A percentile compares a stretch with the other conserved stretches of the same genome.
Evolutionary conservation across 108 stramenopile species (phyloP).

Genomic region (Pseudonitzschia multiseries): DNA sequence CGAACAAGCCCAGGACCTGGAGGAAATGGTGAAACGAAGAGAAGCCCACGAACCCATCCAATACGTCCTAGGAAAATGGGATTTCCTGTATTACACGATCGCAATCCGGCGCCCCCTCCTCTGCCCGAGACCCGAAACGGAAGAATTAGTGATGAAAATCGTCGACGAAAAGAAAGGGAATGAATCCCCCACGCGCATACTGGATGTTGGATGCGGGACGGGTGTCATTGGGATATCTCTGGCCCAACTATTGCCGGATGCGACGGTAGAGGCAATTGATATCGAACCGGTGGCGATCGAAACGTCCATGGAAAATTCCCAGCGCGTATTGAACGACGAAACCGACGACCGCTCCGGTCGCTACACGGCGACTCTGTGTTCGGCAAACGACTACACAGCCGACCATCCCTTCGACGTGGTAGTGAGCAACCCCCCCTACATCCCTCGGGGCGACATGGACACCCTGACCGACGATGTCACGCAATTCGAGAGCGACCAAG

Average conservation of each 20-base stretch:
- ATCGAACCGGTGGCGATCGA: conserved; percentile 69
- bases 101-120: conserved; percentile 74
- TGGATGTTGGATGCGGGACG: conserved; percentile 92
- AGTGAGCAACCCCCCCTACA: conserved; percentile 96
- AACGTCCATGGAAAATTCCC: conserved; percentile 79
- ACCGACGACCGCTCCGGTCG: not conserved
- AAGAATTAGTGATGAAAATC: conserved; percentile 83
- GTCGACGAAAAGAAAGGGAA: conserved; percentile 30
- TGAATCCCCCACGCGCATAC: conserved; percentile 47
- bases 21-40: conserved; percentile 48
- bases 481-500: conserved; percentile 70
- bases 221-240: conserved; percentile 91
- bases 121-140: conserved; percentile 94
- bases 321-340: conserved; percentile 34
- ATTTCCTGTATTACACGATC: conserved; percentile 81
- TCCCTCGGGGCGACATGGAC: conserved; percentile 77
- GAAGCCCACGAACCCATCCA: conserved; percentile 83
- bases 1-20: conserved; percentile 39
- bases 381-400: conserved; percentile 50
- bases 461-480: conserved; percentile 65
- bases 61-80: conserved; percentile 94
- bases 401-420: conserved; percentile 75
- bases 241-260: conserved; percentile 48
- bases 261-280: conserved; percentile 81
- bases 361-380: conserved; percentile 24